Evolutionary conservation across 495 filamentous ascomycete genomes (phyloP).

Genomic region (Margaritispora aquatica): DNA sequence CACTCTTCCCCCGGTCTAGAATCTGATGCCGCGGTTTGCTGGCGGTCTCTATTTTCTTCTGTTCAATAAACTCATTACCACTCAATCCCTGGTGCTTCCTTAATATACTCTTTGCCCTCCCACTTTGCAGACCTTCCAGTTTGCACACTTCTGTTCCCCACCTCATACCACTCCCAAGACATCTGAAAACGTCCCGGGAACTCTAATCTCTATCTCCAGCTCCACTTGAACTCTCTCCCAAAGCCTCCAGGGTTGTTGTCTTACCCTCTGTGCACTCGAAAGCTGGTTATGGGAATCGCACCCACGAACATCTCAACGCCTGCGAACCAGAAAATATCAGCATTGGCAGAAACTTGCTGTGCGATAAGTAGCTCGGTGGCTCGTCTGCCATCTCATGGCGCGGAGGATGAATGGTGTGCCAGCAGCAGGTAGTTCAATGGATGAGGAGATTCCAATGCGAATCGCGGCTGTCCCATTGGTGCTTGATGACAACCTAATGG

Average conservation of each 20-base stretch:
- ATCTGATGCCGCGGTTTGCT: not conserved
- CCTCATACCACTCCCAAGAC: not conserved
- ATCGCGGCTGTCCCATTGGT: constrained; percentile 5
- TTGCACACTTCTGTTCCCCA: not conserved
- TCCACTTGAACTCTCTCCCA: not conserved
- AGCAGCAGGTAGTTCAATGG: not conserved
- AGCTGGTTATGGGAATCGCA: not conserved
- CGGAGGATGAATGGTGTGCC: not conserved
- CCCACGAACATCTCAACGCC: not conserved
- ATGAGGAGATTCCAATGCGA: not conserved
- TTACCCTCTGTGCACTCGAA: not conserved
- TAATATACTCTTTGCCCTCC: not conserved
- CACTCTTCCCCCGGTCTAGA: not conserved
- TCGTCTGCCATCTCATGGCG: not conserved
- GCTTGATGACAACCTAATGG: constrained; percentile 9
- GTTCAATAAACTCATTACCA: not conserved
- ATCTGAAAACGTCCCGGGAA: too few species aligned
- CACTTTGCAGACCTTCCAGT: not conserved
- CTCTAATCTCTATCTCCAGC: not conserved
- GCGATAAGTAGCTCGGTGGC: not conserved
- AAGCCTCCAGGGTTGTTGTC: not conserved
- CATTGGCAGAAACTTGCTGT: not conserved
- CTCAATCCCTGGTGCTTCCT: not conserved
- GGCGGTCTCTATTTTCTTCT: not conserved
- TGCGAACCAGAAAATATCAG: not conserved